A percentile compares a stretch with the other conserved stretches of the same genome.
phyloP scores from a whole-genome alignment of 1,284 basidiomycete species.

The Sporisorium sorghi region DNA sequence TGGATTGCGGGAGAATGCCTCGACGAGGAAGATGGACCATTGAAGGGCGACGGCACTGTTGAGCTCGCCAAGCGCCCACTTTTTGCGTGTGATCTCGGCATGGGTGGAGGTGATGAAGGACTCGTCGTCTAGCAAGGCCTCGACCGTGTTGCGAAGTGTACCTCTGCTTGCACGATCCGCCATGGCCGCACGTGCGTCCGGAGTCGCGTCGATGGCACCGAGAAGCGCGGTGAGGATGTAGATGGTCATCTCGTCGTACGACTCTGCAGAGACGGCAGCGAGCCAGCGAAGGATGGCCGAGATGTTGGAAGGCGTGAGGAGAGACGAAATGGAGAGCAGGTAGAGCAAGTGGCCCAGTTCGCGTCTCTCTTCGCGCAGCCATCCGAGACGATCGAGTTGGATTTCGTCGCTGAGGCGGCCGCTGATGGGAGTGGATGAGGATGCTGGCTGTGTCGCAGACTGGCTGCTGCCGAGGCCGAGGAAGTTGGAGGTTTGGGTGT shows the following conservation, averaged over 20 bases:
- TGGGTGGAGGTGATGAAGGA: constrained; percentile 66
- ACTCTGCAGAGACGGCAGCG: constrained; percentile 52
- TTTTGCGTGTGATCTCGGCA: constrained; percentile 55
- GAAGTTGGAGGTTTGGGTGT: constrained; percentile 46
- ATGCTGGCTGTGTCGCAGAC: constrained; percentile 21
- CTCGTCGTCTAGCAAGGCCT: constrained; percentile 55
- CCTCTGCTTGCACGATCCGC: constrained; percentile 48
- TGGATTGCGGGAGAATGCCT: constrained; percentile 56
- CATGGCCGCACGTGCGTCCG: constrained; percentile 70
- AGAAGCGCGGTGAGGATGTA: constrained; percentile 80
- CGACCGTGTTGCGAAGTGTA: constrained; percentile 40
- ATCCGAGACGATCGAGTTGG: constrained; percentile 61
- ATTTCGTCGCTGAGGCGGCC: constrained; percentile 62
- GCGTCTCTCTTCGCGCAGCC: constrained; percentile 60
- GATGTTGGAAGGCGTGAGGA: constrained; percentile 52
- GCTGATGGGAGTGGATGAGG: constrained; percentile 18
- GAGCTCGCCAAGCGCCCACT: constrained; percentile 80
- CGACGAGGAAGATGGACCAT: constrained; percentile 78
- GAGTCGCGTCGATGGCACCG: constrained; percentile 76
- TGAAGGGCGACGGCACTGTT: constrained; percentile 82
- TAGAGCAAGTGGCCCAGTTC: constrained; percentile 64
- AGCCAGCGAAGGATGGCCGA: constrained; percentile 51
- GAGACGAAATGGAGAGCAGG: constrained; percentile 60
- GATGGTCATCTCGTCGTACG: constrained; percentile 72
- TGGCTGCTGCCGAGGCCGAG: constrained; percentile 43